phyloP scores from a whole-genome alignment of 73 alveolate species.

The Blepharisma stoltei region DNA sequence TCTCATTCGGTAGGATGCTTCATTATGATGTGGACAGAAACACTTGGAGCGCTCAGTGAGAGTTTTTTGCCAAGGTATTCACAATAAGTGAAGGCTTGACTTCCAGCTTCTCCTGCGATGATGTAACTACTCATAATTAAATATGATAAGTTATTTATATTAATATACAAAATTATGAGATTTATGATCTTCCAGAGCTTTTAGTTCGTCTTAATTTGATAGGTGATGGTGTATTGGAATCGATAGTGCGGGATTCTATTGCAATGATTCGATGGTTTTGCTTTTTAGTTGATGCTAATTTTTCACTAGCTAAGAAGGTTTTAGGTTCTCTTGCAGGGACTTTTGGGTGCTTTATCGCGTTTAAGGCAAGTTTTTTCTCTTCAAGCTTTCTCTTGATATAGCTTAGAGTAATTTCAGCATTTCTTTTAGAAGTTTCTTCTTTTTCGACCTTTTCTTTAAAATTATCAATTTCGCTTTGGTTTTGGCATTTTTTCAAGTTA shows the following conservation, averaged over 20 bases:
- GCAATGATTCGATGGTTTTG: background rate
- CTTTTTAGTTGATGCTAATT: conserved; percentile 3
- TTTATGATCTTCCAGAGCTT: no score
- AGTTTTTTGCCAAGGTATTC: conserved; percentile 12
- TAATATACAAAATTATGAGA: no score
- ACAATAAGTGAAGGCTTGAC: background rate
- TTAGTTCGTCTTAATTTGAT: no score
- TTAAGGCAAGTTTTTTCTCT: background rate
- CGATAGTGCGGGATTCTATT: no score
- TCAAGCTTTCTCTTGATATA: background rate
- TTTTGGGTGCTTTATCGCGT: background rate
- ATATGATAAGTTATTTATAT: background rate
- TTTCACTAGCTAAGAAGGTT: conserved; percentile 23
- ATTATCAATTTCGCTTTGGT: background rate
- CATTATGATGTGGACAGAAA: background rate
- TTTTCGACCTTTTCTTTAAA: background rate
- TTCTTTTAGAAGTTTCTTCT: background rate
- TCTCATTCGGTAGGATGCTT: background rate
- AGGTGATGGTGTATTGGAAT: no score
- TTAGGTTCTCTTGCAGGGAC: background rate
- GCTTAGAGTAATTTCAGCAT: background rate
- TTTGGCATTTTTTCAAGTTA: background rate
- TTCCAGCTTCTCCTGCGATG: conserved; percentile 22
- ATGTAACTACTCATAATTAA: background rate
- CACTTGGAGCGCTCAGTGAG: background rate